These are phyloP conservation scores for Colletotrichum falcatum DNA, from an alignment of 2,329 filamentous ascomycete species.

Conservation along the genomic window DNA sequence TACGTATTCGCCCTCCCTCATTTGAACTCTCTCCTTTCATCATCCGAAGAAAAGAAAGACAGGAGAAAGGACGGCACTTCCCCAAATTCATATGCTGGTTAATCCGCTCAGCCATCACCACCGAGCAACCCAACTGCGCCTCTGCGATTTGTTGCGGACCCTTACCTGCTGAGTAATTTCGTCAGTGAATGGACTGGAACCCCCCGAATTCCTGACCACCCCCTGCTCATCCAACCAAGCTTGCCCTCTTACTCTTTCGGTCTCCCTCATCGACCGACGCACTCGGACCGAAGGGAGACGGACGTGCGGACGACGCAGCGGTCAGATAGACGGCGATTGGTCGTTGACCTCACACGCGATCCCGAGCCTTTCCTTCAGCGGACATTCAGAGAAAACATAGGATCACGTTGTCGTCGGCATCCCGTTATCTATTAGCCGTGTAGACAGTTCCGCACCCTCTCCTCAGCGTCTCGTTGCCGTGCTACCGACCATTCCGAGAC, in stretches of 20 bases:
- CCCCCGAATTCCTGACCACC: slow-evolving; percentile 18
- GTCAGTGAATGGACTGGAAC: slow-evolving; percentile 8
- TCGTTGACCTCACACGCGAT: slow-evolving; percentile 29
- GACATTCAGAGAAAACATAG: slow-evolving; percentile 6
- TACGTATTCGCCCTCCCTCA: slow-evolving; percentile 22
- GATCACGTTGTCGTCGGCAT: slow-evolving; percentile 14
- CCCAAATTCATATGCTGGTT: not conserved
- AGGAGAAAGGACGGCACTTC: not conserved
- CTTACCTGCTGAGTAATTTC: slow-evolving; percentile 35
- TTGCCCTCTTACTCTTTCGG: slow-evolving; percentile 4
- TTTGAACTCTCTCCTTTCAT: slow-evolving; percentile 38
- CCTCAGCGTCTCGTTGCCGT: slow-evolving; percentile 10
- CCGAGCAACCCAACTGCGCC: not conserved
- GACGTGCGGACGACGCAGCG: slow-evolving; percentile 24
- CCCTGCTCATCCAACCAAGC: slow-evolving; percentile 17
- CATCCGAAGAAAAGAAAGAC: slow-evolving; percentile 13
- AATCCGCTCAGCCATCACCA: not conserved
- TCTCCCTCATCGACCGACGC: slow-evolving; percentile 16
- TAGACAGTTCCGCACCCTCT: slow-evolving; percentile 16
- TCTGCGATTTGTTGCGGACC: not conserved
- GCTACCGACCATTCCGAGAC: slow-evolving; percentile 35
- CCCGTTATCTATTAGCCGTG: slow-evolving; percentile 27
- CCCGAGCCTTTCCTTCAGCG: slow-evolving; percentile 27
- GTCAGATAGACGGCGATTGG: slow-evolving; percentile 26
- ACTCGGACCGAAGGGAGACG: slow-evolving; percentile 19